A percentile compares a stretch with the other conserved stretches of the same genome.
phyloP scores from a whole-genome alignment of 2,329 filamentous ascomycete genomes.

The Hypomyces rosellus region DNA sequence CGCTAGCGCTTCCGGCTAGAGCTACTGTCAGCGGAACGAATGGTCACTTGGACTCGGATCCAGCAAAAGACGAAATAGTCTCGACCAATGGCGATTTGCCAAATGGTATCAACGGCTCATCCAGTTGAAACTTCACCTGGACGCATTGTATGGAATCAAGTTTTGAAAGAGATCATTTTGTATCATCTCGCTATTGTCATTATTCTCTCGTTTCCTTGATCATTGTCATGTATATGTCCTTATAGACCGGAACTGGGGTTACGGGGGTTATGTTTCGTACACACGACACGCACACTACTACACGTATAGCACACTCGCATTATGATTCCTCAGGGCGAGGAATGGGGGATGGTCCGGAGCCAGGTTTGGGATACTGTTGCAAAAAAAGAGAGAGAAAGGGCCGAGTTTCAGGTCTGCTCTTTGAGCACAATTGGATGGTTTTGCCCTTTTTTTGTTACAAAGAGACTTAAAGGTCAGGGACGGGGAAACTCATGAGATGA shows the following conservation, averaged over 20 bases:
- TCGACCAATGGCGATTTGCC: constrained; percentile 19
- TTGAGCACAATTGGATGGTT: neutral
- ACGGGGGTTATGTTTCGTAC: too few relatives aligned
- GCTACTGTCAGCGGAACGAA: constrained; percentile 27
- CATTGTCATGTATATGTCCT: neutral
- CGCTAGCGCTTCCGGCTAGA: constrained; percentile 20
- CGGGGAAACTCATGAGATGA: constrained; percentile 4
- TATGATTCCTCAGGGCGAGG: neutral
- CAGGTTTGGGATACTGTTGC: neutral
- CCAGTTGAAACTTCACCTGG: neutral
- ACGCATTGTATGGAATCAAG: neutral
- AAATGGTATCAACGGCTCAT: constrained; percentile 25
- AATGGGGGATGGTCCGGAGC: neutral
- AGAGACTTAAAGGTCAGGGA: neutral
- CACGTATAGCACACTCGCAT: neutral
- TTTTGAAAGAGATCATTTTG: constrained; percentile 4
- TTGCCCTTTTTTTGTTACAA: neutral
- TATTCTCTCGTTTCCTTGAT: neutral
- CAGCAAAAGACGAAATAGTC: constrained; percentile 14
- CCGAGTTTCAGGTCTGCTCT: neutral
- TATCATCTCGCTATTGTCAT: constrained; percentile 3
- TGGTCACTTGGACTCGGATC: constrained; percentile 15
- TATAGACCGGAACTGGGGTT: neutral
- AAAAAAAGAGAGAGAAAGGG: neutral
- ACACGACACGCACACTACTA: too few relatives aligned